A percentile compares a stretch with the other conserved stretches of the same genome.
phyloP scores from a whole-genome alignment of 1,284 basidiomycete genomes.

The Apiotrichum sp. region DNA sequence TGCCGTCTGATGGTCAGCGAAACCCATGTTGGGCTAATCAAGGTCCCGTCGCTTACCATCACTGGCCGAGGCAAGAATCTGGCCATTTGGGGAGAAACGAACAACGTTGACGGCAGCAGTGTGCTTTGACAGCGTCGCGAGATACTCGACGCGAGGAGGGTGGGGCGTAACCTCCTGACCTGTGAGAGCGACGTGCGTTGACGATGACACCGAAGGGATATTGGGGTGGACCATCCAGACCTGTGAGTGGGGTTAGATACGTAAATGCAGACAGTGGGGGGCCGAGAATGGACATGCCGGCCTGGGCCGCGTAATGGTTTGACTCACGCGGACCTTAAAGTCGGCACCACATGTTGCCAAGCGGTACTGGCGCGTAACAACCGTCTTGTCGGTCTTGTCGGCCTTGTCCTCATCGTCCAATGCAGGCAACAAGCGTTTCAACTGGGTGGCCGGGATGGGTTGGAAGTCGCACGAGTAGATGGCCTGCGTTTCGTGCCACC shows the following conservation, averaged over 20 bases:
- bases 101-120: constrained; percentile 95
- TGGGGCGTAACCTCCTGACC: constrained; percentile 51
- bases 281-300: too few species aligned
- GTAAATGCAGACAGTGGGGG: too few species aligned
- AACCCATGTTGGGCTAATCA: neutral
- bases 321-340: constrained; percentile 85
- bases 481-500: constrained; percentile 85
- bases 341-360: constrained; percentile 95
- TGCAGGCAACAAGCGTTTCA: constrained; percentile 47
- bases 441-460: constrained; percentile 51
- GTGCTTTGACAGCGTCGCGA: constrained; percentile 87
- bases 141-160: constrained; percentile 89
- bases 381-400: constrained; percentile 12
- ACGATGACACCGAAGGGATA: constrained; percentile 57
- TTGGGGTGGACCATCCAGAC: constrained; percentile 93
- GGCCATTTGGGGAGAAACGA: constrained; percentile 91
- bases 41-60: constrained; percentile 61
- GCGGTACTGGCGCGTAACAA: constrained; percentile 60
- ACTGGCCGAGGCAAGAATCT: constrained; percentile 84
- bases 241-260: constrained; percentile 46
- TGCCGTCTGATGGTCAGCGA: constrained; percentile 64
- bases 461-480: constrained; percentile 95
- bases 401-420: constrained; percentile 28
- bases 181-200: constrained; percentile 55
- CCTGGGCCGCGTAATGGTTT: neutral